Evolutionary conservation across 352 stramenopile genomes (phyloP).

Genomic region (Phytopythium aichiense): DNA sequence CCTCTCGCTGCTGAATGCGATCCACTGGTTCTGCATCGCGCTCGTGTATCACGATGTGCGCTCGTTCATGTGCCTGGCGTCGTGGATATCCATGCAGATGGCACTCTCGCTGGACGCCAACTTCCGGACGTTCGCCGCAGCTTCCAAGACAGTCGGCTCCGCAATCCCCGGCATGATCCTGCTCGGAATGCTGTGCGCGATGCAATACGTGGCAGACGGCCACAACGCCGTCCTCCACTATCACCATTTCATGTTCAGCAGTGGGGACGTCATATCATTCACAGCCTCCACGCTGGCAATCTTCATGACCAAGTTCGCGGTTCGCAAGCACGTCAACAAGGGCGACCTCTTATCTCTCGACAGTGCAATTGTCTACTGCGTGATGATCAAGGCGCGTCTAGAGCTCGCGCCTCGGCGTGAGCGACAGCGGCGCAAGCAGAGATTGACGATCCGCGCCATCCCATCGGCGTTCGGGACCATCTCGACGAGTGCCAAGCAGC

Average conservation of each 20-base stretch:
- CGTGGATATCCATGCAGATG: neutral
- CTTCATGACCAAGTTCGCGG: conserved; percentile 6
- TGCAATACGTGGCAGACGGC: neutral
- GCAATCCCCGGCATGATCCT: conserved; percentile 4
- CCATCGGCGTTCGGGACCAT: neutral
- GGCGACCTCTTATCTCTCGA: neutral
- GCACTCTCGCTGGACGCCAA: conserved; percentile 4
- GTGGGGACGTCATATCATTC: neutral
- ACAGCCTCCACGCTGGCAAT: conserved; percentile 1
- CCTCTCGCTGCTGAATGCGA: neutral
- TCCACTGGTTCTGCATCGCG: conserved; percentile 3
- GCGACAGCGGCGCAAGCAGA: neutral
- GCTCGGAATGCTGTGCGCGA: neutral
- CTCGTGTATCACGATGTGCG: conserved; percentile 1
- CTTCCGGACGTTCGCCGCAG: conserved; percentile 5
- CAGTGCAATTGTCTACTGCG: conserved; percentile 1
- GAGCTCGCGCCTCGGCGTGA: neutral
- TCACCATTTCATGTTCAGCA: neutral
- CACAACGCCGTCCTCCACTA: neutral
- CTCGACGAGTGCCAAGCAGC: neutral
- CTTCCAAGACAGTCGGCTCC: neutral
- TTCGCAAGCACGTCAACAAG: conserved; percentile 5
- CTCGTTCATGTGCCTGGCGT: conserved; percentile 4
- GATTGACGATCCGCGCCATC: neutral
- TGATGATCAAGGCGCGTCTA: conserved; percentile 3